phyloP scores from a whole-genome alignment of 331 rosid genomes.

The Saraca asoca region DNA sequence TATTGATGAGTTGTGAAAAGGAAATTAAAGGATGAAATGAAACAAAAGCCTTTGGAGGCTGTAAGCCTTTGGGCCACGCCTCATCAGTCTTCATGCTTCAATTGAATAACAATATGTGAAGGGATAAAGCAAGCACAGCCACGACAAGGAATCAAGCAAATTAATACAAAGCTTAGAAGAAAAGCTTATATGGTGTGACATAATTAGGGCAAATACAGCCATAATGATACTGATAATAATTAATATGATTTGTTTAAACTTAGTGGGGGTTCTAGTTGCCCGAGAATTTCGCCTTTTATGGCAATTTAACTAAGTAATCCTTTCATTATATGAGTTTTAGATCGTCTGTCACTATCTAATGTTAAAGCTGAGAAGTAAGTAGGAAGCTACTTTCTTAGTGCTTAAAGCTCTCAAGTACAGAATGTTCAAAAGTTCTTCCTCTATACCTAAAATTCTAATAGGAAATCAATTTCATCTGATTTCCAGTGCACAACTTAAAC shows the following conservation, averaged over 20 bases:
- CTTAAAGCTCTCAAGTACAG: not conserved
- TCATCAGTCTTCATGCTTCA: slow-evolving; percentile 38
- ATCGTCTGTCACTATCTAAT: slow-evolving; percentile 32
- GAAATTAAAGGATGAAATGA: too few species aligned
- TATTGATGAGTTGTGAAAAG: too few species aligned
- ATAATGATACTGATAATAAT: slow-evolving; percentile 9
- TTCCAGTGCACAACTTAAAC: slow-evolving; percentile 19
- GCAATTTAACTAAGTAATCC: slow-evolving; percentile 16
- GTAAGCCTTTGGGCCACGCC: slow-evolving; percentile 50
- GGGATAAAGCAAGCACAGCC: slow-evolving; percentile 37
- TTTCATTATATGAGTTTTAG: slow-evolving; percentile 28
- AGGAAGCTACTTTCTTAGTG: not conserved
- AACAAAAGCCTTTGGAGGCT: too few species aligned
- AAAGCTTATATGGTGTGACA: slow-evolving; percentile 24
- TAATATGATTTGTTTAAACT: slow-evolving; percentile 34
- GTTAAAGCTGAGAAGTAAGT: not conserved
- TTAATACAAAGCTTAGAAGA: slow-evolving; percentile 23
- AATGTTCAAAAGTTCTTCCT: not conserved
- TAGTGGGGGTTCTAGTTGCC: slow-evolving; percentile 48
- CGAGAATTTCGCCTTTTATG: slow-evolving; percentile 53
- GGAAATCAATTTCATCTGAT: not conserved
- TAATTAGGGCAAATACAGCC: slow-evolving; percentile 1
- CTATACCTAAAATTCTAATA: not conserved
- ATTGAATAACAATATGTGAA: slow-evolving; percentile 32
- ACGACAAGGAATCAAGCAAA: slow-evolving; percentile 23